Evolutionary conservation across 352 stramenopile genomes (phyloP), one percentile per base, ranked within the genome.

Genomic region (Peronospora destructor): DNA sequence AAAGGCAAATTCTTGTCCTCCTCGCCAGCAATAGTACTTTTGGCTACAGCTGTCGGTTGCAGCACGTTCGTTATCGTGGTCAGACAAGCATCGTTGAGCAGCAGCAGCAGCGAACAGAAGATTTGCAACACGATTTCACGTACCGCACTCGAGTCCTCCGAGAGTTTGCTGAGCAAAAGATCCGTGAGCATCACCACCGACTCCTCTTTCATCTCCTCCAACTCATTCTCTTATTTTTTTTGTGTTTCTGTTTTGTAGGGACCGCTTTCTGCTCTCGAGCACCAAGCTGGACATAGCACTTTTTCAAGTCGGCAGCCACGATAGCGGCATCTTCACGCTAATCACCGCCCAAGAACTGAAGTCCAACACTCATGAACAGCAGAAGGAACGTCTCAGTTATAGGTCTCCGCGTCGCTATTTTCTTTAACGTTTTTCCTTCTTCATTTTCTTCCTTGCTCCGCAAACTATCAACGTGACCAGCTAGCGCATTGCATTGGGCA

Each of bases 41-140:
- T 61, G 8, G 55, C 56, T 10, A 74, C 64, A 0, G 59, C 46
- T 12, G 47, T 46, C 4, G 78, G 66, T 34, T 74, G 60, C 32
- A 94, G 50, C 13, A 89, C 83, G 14, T 80, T 68, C 37, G 87
- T 55, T 51, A 94, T 84, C 33, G 80, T 87, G 34, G 77, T 64
- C 45, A 94, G 44, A 57, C 78, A 86, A 6, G 62, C 52, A 9
- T 50, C 50, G 19, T 69, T 86, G 17, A 91, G 60, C 33, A 91
- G 61, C 28, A 76, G 73, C 49, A 87, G 60, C 40, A 94, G 55
- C 36, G 68, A 83, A 12, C 73, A 70, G 68, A 94, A 94, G 10
- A 84, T 80, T 49, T 89, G 73, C 13, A 63, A 82, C 14, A 94
- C 83, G 25, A 94, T 86, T 25, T 90, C 81, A 44, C 83, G 83